Evolutionary conservation across 164 flowering plant genomes (phyloP).

Genomic region (Euptelea pleiosperma): DNA sequence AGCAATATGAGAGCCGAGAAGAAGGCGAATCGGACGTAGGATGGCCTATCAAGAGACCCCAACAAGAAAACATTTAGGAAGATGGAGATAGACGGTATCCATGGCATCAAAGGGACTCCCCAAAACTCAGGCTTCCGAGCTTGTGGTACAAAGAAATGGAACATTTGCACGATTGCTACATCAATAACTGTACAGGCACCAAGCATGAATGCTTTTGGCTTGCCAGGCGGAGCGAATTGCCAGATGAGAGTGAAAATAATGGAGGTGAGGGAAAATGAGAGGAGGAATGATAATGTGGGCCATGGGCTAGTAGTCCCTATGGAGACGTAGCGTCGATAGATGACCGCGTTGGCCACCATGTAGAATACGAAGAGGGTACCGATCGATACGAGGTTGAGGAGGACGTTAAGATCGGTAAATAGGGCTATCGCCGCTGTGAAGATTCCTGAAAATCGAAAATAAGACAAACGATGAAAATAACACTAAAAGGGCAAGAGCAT

Average conservation of each 20-base stretch:
- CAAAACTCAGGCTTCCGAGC: conserved; percentile 77
- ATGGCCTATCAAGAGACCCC: conserved; percentile 65
- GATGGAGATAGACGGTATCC: conserved; percentile 71
- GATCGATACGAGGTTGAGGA: conserved; percentile 76
- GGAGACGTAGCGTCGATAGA: conserved; percentile 70
- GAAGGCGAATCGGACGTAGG: conserved; percentile 65
- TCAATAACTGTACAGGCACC: conserved; percentile 39
- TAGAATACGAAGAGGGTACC: conserved; percentile 91
- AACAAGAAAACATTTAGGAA: conserved; percentile 77
- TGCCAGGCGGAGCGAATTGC: conserved; percentile 51
- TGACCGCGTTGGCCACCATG: conserved; percentile 92
- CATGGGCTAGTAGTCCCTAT: conserved; percentile 53
- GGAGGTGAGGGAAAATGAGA: conserved; percentile 50
- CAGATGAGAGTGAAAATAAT: conserved; percentile 61
- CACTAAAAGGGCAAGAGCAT: too few species aligned
- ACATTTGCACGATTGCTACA: conserved; percentile 40
- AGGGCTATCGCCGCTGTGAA: conserved; percentile 70
- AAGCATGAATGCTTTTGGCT: conserved; percentile 44
- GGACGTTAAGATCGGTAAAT: conserved; percentile 72
- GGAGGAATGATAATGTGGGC: conserved; percentile 66
- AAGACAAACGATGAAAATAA: too few species aligned
- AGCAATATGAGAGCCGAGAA: conserved; percentile 55
- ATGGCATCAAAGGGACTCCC: conserved; percentile 94
- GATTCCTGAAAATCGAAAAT: conserved; percentile 70
- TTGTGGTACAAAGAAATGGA: conserved; percentile 60